Evolutionary conservation across 192 early-diverging fungal genomes (phyloP).

Genomic region (Mortierella alpina): DNA sequence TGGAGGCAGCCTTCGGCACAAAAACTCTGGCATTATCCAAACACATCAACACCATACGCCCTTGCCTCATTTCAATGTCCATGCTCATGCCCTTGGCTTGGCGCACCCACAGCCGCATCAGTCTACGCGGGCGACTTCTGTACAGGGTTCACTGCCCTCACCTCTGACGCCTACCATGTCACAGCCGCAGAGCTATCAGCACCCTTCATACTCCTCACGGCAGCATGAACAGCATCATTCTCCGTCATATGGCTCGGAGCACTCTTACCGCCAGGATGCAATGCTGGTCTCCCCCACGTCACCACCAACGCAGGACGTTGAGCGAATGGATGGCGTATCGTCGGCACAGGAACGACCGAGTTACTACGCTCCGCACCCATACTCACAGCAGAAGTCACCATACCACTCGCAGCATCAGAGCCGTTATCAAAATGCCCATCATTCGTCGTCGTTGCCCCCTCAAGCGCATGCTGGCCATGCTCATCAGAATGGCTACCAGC

Average conservation of each 20-base stretch:
- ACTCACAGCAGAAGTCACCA: conserved; percentile 5
- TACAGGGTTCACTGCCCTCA: conserved; percentile 10
- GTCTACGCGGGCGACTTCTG: neutral
- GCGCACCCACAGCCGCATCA: neutral
- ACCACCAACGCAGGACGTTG: conserved; percentile 49
- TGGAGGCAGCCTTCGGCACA: conserved; percentile 26
- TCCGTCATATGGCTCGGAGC: conserved; percentile 10
- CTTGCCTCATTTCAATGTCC: conserved; percentile 45
- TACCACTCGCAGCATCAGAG: conserved; percentile 5
- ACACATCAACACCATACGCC: conserved; percentile 51
- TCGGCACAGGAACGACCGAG: conserved; percentile 6
- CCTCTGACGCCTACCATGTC: conserved; percentile 28
- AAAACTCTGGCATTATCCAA: conserved; percentile 40
- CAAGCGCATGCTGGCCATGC: conserved; percentile 26
- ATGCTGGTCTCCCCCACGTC: conserved; percentile 41
- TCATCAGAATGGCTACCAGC: conserved; percentile 15
- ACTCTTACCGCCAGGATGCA: conserved; percentile 7
- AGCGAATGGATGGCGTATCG: conserved; percentile 44
- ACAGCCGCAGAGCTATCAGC: conserved; percentile 3
- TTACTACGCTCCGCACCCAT: neutral
- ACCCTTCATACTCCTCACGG: conserved; percentile 7
- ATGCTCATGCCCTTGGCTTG: conserved; percentile 8
- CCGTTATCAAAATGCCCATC: neutral
- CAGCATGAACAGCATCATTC: conserved; percentile 10
- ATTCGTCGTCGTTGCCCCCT: neutral